phyloP scores from a whole-genome alignment of 108 stramenopile species.

The Nitzschia sp. region DNA sequence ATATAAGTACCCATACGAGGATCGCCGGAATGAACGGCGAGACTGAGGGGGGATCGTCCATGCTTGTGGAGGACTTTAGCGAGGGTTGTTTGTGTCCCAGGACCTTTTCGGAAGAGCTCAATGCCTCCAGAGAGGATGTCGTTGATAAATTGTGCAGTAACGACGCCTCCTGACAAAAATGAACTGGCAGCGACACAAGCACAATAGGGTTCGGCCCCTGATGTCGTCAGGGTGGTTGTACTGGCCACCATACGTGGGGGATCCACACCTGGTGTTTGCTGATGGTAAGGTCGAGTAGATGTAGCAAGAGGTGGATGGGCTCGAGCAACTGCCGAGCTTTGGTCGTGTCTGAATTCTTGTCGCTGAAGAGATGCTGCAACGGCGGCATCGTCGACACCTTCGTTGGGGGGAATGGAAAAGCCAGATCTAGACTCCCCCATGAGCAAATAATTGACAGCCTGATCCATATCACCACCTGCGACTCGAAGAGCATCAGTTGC shows the following conservation, averaged over 20 bases:
- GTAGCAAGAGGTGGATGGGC: background rate
- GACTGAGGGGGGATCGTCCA: slow-evolving; percentile 9
- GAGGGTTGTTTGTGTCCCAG: background rate
- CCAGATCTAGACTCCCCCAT: slow-evolving; percentile 16
- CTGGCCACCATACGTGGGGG: slow-evolving; percentile 21
- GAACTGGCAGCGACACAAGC: slow-evolving; percentile 22
- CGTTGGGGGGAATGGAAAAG: background rate
- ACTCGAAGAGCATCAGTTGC: slow-evolving; percentile 15
- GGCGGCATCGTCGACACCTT: slow-evolving; percentile 4
- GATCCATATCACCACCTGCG: slow-evolving; percentile 22
- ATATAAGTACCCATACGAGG: slow-evolving; percentile 8
- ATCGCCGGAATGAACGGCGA: background rate
- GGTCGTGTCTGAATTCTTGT: slow-evolving; percentile 10
- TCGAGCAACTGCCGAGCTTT: background rate
- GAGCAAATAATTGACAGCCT: slow-evolving; percentile 25
- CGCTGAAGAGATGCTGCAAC: slow-evolving; percentile 4
- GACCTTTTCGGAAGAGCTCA: slow-evolving; percentile 15
- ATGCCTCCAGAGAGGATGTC: slow-evolving; percentile 13
- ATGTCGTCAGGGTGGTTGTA: background rate
- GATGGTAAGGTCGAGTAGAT: slow-evolving; percentile 7
- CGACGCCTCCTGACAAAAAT: slow-evolving; percentile 27
- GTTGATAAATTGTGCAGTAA: slow-evolving; percentile 24
- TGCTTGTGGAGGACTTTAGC: slow-evolving; percentile 11
- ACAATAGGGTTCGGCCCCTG: slow-evolving; percentile 20
- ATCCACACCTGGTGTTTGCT: background rate